These are phyloP conservation scores for Alternaria brassicae DNA, from an alignment of 2,329 filamentous ascomycete genomes.

Conservation along the genomic window DNA sequence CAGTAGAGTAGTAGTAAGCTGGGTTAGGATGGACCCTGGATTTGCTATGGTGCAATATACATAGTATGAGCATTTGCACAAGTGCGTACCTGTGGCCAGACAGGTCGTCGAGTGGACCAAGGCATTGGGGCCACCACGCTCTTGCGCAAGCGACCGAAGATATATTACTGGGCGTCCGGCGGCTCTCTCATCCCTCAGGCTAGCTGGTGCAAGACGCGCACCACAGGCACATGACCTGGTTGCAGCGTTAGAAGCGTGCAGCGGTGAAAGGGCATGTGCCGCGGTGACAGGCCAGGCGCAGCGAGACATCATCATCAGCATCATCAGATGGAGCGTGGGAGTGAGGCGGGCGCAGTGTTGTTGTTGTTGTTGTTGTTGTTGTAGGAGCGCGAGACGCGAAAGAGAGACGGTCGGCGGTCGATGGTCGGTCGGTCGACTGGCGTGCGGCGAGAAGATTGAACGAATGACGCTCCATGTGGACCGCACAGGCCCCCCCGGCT, in stretches of 20 bases:
- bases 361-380: too few species aligned
- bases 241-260: constrained; percentile 4
- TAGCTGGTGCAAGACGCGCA: constrained; percentile 20
- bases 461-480: constrained; percentile 20
- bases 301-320: too few species aligned
- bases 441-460: constrained; percentile 14
- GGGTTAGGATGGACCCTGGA: neutral
- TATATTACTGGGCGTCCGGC: constrained; percentile 37
- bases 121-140: constrained; percentile 1
- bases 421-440: too few species aligned
- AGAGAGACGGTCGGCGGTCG: constrained; percentile 22
- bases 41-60: neutral
- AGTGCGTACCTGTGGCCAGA: constrained; percentile 1
- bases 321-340: neutral
- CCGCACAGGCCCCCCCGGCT: constrained; percentile 21
- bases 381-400: constrained; percentile 19
- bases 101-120: neutral
- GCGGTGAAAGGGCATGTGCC: constrained; percentile 24
- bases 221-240: constrained; percentile 10
- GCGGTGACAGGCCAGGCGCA: too few species aligned
- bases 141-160: constrained; percentile 26
- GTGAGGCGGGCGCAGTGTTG: neutral
- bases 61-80: too few species aligned
- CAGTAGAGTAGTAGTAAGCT: neutral
- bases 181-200: constrained; percentile 27